A percentile compares a stretch with the other conserved stretches of the same genome.
phyloP scores from a whole-genome alignment of 2,329 filamentous ascomycete genomes.

The Celoporthe dispersa region DNA sequence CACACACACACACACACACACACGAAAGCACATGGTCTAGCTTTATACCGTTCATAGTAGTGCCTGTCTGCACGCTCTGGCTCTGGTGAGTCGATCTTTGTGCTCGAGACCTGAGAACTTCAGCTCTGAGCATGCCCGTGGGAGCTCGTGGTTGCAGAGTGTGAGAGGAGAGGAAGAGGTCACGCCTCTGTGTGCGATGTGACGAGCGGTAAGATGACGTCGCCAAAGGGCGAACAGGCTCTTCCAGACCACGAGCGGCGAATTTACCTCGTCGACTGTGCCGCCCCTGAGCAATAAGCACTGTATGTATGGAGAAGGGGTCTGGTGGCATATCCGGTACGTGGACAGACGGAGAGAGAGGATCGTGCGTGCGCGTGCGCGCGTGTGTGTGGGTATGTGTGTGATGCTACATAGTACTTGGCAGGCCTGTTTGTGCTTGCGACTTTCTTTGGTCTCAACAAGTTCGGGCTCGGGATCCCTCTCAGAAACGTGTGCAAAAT shows the following conservation, averaged over 20 bases:
- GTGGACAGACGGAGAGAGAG: neutral
- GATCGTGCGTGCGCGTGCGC: no score
- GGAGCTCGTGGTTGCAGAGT: neutral
- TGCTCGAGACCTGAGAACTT: neutral
- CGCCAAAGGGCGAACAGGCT: constrained; percentile 18
- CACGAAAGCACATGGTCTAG: neutral
- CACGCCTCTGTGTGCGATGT: constrained; percentile 12
- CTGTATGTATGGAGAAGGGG: neutral
- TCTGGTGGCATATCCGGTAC: neutral
- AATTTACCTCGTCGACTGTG: constrained; percentile 4
- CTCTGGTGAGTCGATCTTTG: neutral
- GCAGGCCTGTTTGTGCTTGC: no score
- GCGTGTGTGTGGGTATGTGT: no score
- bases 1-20: neutral
- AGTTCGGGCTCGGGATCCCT: neutral
- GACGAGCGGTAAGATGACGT: constrained; percentile 26
- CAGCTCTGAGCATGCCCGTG: neutral
- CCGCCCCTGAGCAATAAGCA: neutral
- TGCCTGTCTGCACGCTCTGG: no score
- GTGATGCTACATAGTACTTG: neutral
- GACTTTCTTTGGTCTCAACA: neutral
- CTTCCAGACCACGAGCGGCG: constrained; percentile 25
- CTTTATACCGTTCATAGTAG: no score
- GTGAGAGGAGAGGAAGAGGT: neutral
- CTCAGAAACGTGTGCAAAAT: neutral